These are phyloP conservation scores for Rhizophagus sp. DNA, from an alignment of 192 early-diverging fungal genomes.

Conservation along the genomic window DNA sequence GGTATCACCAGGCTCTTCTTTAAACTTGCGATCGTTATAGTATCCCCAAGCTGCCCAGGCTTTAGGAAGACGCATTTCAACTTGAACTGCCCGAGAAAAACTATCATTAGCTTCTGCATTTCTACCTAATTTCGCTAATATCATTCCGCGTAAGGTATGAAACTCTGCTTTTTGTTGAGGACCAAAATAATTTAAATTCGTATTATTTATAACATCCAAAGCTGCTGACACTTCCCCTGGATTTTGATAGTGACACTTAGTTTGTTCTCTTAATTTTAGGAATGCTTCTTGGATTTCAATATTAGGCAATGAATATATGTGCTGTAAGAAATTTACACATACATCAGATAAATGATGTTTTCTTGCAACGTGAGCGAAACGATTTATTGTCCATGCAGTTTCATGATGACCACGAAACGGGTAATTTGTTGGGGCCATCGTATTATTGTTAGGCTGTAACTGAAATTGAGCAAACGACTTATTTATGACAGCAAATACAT, in stretches of 20 bases:
- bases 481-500: constrained; percentile 96
- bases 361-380: constrained; percentile 95
- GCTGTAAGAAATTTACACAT: constrained; percentile 86
- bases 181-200: constrained; percentile 96
- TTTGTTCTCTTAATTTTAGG: constrained; percentile 94
- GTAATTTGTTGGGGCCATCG: constrained; percentile 66
- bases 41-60: constrained; percentile 97
- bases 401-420: constrained; percentile 99
- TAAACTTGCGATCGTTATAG: constrained; percentile 93
- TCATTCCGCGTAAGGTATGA: constrained; percentile 94
- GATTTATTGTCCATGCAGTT: constrained; percentile 99
- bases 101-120: constrained; percentile 87
- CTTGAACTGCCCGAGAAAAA: constrained; percentile 88
- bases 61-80: constrained; percentile 86
- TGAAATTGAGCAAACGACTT: constrained; percentile 87
- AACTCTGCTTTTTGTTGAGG: constrained; percentile 95
- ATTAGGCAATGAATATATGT: constrained; percentile 98
- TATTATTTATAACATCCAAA: constrained; percentile 98
- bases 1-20: constrained; percentile 78
- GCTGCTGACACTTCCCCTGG: constrained; percentile 87
- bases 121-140: constrained; percentile 84
- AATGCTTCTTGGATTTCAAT: constrained; percentile 99
- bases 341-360: constrained; percentile 96
- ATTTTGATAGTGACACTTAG: constrained; percentile 95
- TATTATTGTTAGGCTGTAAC: constrained; percentile 49